Evolutionary conservation across 1,284 basidiomycete species (phyloP), one percentile per base, ranked within the genome.

Genomic region (Ustilago tritici): DNA sequence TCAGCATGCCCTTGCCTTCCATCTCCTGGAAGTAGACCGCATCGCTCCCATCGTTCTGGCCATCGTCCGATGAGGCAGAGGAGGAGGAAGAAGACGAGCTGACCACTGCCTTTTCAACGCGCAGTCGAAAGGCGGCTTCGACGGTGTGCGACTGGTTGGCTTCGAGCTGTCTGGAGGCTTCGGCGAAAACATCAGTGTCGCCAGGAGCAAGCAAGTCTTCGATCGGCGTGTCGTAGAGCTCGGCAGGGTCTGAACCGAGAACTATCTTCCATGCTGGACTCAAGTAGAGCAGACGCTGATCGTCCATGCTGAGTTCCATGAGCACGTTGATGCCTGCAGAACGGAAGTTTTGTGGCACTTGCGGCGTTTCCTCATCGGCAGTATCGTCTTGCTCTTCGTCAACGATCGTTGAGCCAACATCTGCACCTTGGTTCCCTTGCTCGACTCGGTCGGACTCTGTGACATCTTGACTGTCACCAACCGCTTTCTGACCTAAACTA

Each of bases 1-100:
- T 96, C 78, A 99, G 91, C 96, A 99, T 98, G 28, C 97, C 97
- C 85, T 97, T 97, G 46, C 94, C 97, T 82, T 98, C 95, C 91
- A 99, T 95, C 82, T 91, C 91, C 85, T 94, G 93, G 86, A 92
- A 95, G 50, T 80, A 92, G 88, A 76, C 89, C 23, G 70, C 68
- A 87, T 86, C 66, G 36, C 60, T 81, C 65, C 59, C 84, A 58
- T 78, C 81, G 50, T 85, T 81, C n/a, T 87, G 82, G 11, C 80
- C 84, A 10, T 82, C 84, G 14, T 60, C 34, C 2, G 70, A 61
- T 0, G 60, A 56, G 11, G 47, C 40, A 9, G 80, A 79, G 11
- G 61, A 92, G 91, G 23, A 28, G 2, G 23, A 28, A 28, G 41
- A 89, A 88, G 64, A 92, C 90, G 89, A 87, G 36, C 89, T 89